Conservation (phyloP, 768 basidiomycete genomes). For the Suillus luteus region DNA sequence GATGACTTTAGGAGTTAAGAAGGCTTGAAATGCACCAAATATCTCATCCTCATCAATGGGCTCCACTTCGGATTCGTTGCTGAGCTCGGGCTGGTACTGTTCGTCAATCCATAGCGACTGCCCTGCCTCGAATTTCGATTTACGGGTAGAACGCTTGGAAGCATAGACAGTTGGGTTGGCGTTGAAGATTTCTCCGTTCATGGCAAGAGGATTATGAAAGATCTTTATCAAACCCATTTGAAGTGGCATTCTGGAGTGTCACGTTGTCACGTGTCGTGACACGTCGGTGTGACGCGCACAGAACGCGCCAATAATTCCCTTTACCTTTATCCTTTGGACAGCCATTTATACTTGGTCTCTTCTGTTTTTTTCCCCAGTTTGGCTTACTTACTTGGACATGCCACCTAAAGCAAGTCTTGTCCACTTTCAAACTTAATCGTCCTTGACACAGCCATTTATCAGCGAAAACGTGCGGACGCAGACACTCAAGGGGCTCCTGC, state of each 20-base stretch:
- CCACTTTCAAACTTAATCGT: conserved; percentile 19
- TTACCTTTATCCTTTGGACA: conserved; percentile 12
- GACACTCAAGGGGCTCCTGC: conserved; percentile 32
- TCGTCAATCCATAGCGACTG: conserved; percentile 68
- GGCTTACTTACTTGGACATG: conserved; percentile 26
- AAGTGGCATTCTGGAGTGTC: conserved; percentile 12
- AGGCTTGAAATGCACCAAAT: conserved; percentile 59
- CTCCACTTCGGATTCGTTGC: conserved; percentile 46
- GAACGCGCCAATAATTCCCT: conserved; percentile 26
- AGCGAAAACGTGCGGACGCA: conserved; percentile 64
- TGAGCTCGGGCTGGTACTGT: conserved; percentile 39
- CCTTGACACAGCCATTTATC: conserved; percentile 21
- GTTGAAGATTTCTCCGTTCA: conserved; percentile 73
- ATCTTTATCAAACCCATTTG: conserved; percentile 7
- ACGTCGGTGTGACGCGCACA: conserved; percentile 16
- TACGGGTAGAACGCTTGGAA: conserved; percentile 47
- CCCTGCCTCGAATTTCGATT: conserved; percentile 39
- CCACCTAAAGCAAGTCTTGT: conserved; percentile 38
- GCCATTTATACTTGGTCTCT: background rate
- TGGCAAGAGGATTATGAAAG: conserved; percentile 26
- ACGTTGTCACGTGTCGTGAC: conserved; percentile 32
- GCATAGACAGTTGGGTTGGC: conserved; percentile 86
- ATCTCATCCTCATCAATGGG: conserved; percentile 91
- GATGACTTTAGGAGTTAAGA: conserved; percentile 6
- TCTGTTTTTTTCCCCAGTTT: background rate